phyloP scores from a whole-genome alignment of 306 rosid species.

The Morella rubra region DNA sequence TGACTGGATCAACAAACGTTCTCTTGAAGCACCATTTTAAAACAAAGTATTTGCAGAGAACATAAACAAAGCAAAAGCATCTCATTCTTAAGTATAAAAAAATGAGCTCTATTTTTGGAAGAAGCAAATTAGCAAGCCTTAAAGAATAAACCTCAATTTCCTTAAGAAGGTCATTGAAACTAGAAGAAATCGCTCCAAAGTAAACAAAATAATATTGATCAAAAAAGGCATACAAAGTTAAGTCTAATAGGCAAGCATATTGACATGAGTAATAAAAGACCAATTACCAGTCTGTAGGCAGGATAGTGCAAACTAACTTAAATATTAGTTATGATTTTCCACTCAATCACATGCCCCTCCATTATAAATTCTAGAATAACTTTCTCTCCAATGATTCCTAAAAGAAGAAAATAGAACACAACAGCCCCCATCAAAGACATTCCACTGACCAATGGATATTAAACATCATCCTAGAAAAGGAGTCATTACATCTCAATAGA shows the following conservation, averaged over 20 bases:
- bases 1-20: slow-evolving; percentile 73
- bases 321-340: not conserved
- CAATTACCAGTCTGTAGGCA: not conserved
- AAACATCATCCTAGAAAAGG: not conserved
- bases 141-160: not conserved
- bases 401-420: not conserved
- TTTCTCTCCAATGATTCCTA: not conserved
- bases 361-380: not conserved
- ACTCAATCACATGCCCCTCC: not conserved
- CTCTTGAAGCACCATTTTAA: slow-evolving; percentile 39
- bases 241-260: not conserved
- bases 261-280: not conserved
- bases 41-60: slow-evolving; percentile 16
- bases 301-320: not conserved
- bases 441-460: not conserved
- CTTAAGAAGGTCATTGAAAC: not conserved
- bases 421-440: not conserved
- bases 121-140: not conserved
- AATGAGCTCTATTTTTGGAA: not conserved
- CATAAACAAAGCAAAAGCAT: not conserved
- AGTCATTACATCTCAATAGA: not conserved
- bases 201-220: not conserved
- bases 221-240: not conserved
- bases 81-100: slow-evolving; percentile 6
- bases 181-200: not conserved